These are phyloP conservation scores for Calvatia gigantea DNA, from an alignment of 768 basidiomycete species.

Conservation along the genomic window DNA sequence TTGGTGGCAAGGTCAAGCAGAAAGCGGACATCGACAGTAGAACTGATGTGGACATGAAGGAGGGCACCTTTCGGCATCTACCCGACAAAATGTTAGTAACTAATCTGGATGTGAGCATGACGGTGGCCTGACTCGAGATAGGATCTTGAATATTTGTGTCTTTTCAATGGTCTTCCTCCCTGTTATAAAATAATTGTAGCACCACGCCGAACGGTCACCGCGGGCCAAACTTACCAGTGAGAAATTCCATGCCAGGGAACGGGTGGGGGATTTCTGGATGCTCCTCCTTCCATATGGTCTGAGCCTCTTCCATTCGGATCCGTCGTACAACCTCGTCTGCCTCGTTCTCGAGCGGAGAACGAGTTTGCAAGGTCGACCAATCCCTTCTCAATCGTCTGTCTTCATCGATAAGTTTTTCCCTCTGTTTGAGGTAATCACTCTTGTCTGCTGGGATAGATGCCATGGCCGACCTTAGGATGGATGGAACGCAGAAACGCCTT, in stretches of 20 bases:
- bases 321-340: conserved; percentile 44
- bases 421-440: conserved; percentile 26
- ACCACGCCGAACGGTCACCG: background rate
- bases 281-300: conserved; percentile 9
- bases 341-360: conserved; percentile 36
- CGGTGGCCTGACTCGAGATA: background rate
- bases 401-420: conserved; percentile 32
- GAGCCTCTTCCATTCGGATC: conserved; percentile 12
- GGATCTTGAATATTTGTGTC: conserved; percentile 48
- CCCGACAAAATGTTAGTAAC: background rate
- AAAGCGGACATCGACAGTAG: conserved; percentile 53
- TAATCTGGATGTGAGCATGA: background rate
- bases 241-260: conserved; percentile 15
- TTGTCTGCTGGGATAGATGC: background rate
- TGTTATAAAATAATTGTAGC: conserved; percentile 16
- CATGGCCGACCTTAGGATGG: no score
- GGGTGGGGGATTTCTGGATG: conserved; percentile 8
- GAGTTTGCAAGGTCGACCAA: conserved; percentile 19
- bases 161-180: conserved; percentile 55
- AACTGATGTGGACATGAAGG: conserved; percentile 71
- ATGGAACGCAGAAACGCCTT: no score
- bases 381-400: conserved; percentile 56
- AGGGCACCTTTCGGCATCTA: conserved; percentile 82
- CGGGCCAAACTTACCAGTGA: background rate
- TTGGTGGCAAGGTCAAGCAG: conserved; percentile 55